These are phyloP conservation scores for Mycoemilia scoparia DNA, from an alignment of 192 early-diverging fungal genomes.

Conservation along the genomic window DNA sequence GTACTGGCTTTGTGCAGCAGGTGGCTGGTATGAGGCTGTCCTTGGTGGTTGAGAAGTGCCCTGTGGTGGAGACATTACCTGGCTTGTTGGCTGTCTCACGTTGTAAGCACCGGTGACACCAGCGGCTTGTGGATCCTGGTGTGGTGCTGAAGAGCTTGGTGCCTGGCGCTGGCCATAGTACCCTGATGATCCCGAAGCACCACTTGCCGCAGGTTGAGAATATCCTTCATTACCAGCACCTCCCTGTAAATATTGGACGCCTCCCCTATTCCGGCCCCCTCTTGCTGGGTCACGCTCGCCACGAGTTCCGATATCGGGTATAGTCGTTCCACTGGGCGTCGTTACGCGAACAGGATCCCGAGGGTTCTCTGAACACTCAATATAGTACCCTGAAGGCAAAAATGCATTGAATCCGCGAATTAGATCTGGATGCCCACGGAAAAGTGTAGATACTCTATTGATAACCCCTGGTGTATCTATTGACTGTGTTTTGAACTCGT, in stretches of 20 bases:
- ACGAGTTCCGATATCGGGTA: conserved; percentile 18
- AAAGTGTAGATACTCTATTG: conserved; percentile 87
- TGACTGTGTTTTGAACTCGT: conserved; percentile 93
- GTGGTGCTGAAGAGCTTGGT: conserved; percentile 1
- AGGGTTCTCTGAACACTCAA: conserved; percentile 75
- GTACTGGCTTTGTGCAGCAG: no score
- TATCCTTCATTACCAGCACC: no score
- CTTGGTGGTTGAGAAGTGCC: neutral
- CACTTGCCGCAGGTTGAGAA: no score
- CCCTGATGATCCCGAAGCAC: no score
- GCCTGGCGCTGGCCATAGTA: conserved; percentile 14
- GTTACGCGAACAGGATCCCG: conserved; percentile 69
- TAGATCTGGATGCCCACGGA: conserved; percentile 70
- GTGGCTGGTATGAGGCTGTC: no score
- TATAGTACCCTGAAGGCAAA: conserved; percentile 90
- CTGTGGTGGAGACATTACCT: neutral
- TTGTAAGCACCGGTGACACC: neutral
- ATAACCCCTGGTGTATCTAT: conserved; percentile 98
- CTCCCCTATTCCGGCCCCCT: neutral
- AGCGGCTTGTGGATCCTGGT: conserved; percentile 6
- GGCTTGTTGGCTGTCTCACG: neutral
- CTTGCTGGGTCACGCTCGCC: neutral
- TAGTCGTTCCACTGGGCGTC: conserved; percentile 52
- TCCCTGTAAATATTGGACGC: conserved; percentile 1
- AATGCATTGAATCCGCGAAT: conserved; percentile 99